A percentile compares a stretch with the other conserved stretches of the same genome.
phyloP scores from a whole-genome alignment of 257 asterid species.

The Salvia splendens region DNA sequence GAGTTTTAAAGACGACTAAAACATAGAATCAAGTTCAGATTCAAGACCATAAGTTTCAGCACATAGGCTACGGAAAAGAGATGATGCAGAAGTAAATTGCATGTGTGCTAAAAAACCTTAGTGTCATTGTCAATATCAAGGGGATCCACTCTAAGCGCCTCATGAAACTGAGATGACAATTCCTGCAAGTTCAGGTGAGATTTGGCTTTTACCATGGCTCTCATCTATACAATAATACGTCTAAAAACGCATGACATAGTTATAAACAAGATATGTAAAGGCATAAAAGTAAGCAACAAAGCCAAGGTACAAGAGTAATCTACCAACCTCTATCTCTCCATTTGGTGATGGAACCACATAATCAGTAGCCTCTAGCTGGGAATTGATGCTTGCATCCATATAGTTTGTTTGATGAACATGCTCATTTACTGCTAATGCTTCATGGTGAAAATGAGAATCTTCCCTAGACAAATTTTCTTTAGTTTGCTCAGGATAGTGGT shows the following conservation, averaged over 20 bases:
- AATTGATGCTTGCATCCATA: conserved; percentile 44
- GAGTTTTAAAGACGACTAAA: not conserved
- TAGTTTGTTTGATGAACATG: conserved; percentile 49
- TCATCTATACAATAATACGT: conserved; percentile 44
- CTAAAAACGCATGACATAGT: conserved; percentile 30
- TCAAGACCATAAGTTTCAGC: conserved; percentile 19
- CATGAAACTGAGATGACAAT: conserved; percentile 65
- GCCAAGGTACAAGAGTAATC: conserved; percentile 3
- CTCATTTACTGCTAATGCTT: conserved; percentile 53
- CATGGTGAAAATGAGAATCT: conserved; percentile 50
- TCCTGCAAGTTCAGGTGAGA: conserved; percentile 60
- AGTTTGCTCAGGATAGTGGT: conserved; percentile 49
- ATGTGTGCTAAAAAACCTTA: conserved; percentile 46
- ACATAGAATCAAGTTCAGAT: conserved; percentile 16
- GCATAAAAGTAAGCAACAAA: conserved; percentile 6
- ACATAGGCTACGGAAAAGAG: not conserved
- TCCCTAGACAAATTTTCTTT: conserved; percentile 46
- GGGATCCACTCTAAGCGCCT: conserved; percentile 56
- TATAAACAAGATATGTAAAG: not conserved
- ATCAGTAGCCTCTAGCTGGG: conserved; percentile 47
- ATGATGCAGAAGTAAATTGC: conserved; percentile 8
- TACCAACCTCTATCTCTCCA: conserved; percentile 49
- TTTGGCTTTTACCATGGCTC: conserved; percentile 45
- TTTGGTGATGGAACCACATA: conserved; percentile 43
- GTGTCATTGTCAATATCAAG: conserved; percentile 42